phyloP scores from a whole-genome alignment of 352 stramenopile species.

The Pythium volutum region DNA sequence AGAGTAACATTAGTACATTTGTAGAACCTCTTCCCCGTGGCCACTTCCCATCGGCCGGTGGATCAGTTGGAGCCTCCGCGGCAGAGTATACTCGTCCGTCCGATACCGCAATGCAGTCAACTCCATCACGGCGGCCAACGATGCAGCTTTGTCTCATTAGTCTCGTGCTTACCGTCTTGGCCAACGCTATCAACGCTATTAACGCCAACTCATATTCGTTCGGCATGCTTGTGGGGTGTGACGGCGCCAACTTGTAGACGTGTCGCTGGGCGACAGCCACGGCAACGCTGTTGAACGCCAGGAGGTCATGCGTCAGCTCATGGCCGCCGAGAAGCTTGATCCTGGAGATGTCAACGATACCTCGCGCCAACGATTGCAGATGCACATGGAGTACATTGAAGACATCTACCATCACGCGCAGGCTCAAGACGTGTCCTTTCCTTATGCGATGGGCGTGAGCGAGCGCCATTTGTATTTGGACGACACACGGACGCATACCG shows the following conservation, averaged over 20 bases:
- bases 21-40: too few relatives aligned
- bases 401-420: constrained; percentile 50
- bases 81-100: too few relatives aligned
- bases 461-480: constrained; percentile 60
- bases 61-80: too few relatives aligned
- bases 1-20: too few relatives aligned
- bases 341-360: constrained; percentile 23
- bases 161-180: too few relatives aligned
- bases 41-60: too few relatives aligned
- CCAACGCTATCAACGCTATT: too few relatives aligned
- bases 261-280: constrained; percentile 57
- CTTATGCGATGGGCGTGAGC: constrained; percentile 67
- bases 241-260: constrained; percentile 14
- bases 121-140: too few relatives aligned
- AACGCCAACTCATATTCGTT: constrained; percentile 31
- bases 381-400: constrained; percentile 65
- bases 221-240: constrained; percentile 56
- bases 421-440: constrained; percentile 36
- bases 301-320: constrained; percentile 57
- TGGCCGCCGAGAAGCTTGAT: constrained; percentile 43
- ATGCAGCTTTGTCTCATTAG: too few relatives aligned
- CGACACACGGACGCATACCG: constrained; percentile 26
- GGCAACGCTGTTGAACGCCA: constrained; percentile 33
- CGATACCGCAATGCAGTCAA: too few relatives aligned
- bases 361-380: constrained; percentile 48